These are phyloP conservation scores for Arabidopsis thaliana DNA, from an alignment of 345 rosid genomes.

Conservation along the genomic window DNA sequence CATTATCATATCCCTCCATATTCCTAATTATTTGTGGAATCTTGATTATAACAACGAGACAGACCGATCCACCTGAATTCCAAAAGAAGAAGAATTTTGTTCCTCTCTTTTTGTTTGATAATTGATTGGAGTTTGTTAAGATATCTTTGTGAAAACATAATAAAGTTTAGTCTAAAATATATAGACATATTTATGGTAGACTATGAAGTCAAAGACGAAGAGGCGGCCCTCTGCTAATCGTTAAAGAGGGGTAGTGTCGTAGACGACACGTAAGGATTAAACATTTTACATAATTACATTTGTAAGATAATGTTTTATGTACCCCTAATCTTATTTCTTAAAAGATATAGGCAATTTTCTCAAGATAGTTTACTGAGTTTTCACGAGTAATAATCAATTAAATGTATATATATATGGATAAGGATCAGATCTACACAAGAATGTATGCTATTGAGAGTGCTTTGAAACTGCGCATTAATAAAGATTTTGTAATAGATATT, in stretches of 20 bases:
- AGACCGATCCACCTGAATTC: constrained; percentile 17
- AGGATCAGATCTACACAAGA: constrained; percentile 2
- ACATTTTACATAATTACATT: constrained; percentile 5
- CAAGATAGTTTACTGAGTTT: neutral
- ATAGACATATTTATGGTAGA: constrained; percentile 41
- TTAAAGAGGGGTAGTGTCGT: constrained; percentile 38
- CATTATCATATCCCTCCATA: constrained; percentile 38
- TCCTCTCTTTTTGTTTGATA: neutral
- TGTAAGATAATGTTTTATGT: neutral
- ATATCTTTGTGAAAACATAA: constrained; percentile 23
- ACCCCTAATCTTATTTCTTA: neutral
- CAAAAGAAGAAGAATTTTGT: neutral
- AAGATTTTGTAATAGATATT: neutral
- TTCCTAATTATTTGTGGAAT: neutral
- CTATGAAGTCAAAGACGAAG: constrained; percentile 42
- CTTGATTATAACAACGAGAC: neutral
- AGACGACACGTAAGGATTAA: constrained; percentile 43
- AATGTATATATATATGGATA: neutral
- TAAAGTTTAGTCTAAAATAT: constrained; percentile 25
- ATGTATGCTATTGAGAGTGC: neutral
- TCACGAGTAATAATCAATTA: neutral
- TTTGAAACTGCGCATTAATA: neutral
- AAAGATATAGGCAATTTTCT: neutral
- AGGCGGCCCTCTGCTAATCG: constrained; percentile 46
- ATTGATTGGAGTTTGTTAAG: constrained; percentile 2